These are phyloP conservation scores for Xeromyces bisporus DNA, from an alignment of 495 filamentous ascomycete species.

Conservation along the genomic window DNA sequence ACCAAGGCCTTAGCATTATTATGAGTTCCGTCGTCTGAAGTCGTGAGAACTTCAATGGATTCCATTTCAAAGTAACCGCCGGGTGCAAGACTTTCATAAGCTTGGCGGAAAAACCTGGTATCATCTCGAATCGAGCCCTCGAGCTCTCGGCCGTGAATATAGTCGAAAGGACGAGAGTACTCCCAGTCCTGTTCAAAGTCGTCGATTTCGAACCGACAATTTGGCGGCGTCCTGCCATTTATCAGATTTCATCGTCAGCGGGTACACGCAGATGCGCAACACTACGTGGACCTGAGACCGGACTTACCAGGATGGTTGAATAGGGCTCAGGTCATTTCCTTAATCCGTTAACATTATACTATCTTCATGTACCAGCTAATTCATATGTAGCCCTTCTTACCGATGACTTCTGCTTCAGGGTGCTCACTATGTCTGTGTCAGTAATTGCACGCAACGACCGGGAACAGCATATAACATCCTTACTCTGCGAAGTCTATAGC, in stretches of 20 bases:
- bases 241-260: conserved; percentile 10
- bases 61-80: conserved; percentile 48
- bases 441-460: conserved; percentile 1
- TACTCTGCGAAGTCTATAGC: conserved; percentile 29
- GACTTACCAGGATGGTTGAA: conserved; percentile 18
- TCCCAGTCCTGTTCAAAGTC: conserved; percentile 40
- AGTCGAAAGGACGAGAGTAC: conserved; percentile 32
- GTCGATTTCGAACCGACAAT: conserved; percentile 39
- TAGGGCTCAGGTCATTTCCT: conserved; percentile 32
- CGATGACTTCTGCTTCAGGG: neutral
- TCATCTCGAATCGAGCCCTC: conserved; percentile 26
- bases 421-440: conserved; percentile 12
- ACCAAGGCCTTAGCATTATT: conserved; percentile 8
- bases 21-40: conserved; percentile 30
- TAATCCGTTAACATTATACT: conserved; percentile 18
- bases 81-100: conserved; percentile 26
- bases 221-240: conserved; percentile 31
- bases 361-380: neutral
- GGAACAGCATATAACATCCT: conserved; percentile 13
- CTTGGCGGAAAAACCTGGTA: conserved; percentile 15
- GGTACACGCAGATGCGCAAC: too few relatives aligned
- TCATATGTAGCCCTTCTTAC: too few relatives aligned
- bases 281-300: too few relatives aligned
- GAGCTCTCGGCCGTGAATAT: conserved; percentile 33
- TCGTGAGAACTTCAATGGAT: conserved; percentile 28